Evolutionary conservation across 2,329 filamentous ascomycete genomes (phyloP).

Genomic region (Exophiala dermatitidis): DNA sequence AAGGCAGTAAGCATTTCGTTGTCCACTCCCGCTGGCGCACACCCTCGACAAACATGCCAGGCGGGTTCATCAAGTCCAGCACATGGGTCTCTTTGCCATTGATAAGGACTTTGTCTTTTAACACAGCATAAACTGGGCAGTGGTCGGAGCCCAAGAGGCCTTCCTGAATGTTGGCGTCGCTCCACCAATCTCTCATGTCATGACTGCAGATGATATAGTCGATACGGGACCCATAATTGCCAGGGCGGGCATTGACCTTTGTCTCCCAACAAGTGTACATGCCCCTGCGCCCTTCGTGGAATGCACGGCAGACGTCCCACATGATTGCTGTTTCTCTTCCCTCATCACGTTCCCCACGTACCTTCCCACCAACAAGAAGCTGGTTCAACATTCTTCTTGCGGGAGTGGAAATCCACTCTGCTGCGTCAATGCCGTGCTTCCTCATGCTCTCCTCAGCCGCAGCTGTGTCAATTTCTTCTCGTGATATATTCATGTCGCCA

Average conservation of each 20-base stretch:
- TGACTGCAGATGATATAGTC: conserved; percentile 85
- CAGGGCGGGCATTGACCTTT: conserved; percentile 88
- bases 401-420: conserved; percentile 66
- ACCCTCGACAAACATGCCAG: conserved; percentile 63
- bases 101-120: conserved; percentile 56
- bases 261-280: conserved; percentile 99
- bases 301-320: conserved; percentile 75
- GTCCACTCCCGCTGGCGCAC: conserved; percentile 60
- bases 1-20: conserved; percentile 58
- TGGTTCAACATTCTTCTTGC: conserved; percentile 77
- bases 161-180: conserved; percentile 79
- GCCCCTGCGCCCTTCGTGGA: conserved; percentile 68
- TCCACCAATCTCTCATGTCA: conserved; percentile 72
- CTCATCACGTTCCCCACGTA: conserved; percentile 59
- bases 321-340: conserved; percentile 64
- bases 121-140: conserved; percentile 77
- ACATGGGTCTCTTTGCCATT: conserved; percentile 48
- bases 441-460: conserved; percentile 63
- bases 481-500: conserved; percentile 79
- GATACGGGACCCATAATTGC: conserved; percentile 86
- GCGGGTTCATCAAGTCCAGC: conserved; percentile 69
- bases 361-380: conserved; percentile 65
- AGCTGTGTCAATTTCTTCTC: conserved; percentile 66
- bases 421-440: conserved; percentile 60
- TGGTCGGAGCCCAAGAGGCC: conserved; percentile 92